phyloP scores from a whole-genome alignment of 352 stramenopile genomes.

The Pythium phragmitis region DNA sequence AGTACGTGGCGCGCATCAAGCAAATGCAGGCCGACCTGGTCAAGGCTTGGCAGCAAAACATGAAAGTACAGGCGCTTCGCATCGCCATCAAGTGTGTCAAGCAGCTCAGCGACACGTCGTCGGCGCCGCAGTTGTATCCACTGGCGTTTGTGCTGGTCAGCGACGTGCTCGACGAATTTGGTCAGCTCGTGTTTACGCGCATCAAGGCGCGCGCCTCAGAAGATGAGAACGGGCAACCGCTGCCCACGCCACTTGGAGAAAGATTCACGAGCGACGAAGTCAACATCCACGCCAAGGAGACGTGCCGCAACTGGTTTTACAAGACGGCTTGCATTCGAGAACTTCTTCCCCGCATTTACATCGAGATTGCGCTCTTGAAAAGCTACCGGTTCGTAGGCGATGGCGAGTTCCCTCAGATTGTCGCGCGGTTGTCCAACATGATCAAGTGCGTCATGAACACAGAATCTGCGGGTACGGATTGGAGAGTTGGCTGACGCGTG shows the following conservation, averaged over 20 bases:
- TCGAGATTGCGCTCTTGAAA: conserved; percentile 84
- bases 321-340: conserved; percentile 93
- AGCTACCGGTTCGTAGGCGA: conserved; percentile 91
- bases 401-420: conserved; percentile 86
- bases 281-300: conserved; percentile 88
- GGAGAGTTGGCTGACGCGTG: conserved; percentile 8
- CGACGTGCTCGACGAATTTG: conserved; percentile 87
- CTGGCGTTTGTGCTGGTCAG: conserved; percentile 89
- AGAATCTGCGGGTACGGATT: conserved; percentile 13
- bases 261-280: conserved; percentile 80
- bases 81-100: conserved; percentile 92
- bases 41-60: conserved; percentile 75
- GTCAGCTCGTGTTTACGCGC: conserved; percentile 80
- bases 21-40: conserved; percentile 72
- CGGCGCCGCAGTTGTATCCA: conserved; percentile 83
- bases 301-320: conserved; percentile 94
- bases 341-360: conserved; percentile 89
- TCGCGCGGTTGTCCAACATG: conserved; percentile 80
- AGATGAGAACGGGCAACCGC: conserved; percentile 52
- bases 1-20: conserved; percentile 81
- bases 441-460: conserved; percentile 61
- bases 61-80: conserved; percentile 87
- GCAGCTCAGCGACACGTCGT: conserved; percentile 76
- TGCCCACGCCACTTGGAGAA: conserved; percentile 53
- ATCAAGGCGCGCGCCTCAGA: conserved; percentile 69